Percentiles rank a stretch among this genome's conserved stretches.
Conservation (phyloP, 2,329 filamentous ascomycete genomes). For the Apiospora phragmitis region DNA sequence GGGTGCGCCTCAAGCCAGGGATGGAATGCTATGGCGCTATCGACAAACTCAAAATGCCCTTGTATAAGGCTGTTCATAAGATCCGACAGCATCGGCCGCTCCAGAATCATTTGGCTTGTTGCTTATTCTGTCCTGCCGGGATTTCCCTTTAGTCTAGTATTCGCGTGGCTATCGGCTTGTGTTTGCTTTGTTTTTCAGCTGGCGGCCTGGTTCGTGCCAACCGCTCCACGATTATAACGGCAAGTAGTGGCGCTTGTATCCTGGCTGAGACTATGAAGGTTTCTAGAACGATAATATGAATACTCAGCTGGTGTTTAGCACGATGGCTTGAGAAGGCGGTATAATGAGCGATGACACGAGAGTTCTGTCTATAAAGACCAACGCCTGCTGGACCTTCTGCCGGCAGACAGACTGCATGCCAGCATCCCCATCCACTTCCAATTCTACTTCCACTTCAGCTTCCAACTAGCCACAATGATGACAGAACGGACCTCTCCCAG, state of each 20-base stretch:
- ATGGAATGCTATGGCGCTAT: background rate
- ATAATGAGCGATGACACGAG: background rate
- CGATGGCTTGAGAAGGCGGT: background rate
- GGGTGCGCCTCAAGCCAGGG: background rate
- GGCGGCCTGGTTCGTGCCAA: background rate
- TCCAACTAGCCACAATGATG: background rate
- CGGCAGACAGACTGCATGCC: background rate
- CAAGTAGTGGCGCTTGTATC: background rate
- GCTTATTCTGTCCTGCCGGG: background rate
- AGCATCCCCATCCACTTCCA: background rate
- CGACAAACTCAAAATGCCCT: background rate
- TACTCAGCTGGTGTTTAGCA: background rate
- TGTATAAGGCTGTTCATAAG: background rate
- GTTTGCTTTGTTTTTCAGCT: background rate
- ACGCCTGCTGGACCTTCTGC: background rate
- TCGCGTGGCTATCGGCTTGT: background rate
- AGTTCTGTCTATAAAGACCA: background rate
- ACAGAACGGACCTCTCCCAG: background rate
- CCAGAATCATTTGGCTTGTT: background rate
- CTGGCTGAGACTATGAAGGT: background rate
- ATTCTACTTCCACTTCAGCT: background rate
- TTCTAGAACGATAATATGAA: background rate
- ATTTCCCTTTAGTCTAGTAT: background rate
- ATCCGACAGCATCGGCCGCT: background rate
- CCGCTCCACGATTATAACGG: background rate